These are phyloP conservation scores for Excoecaria agallocha DNA, from an alignment of 345 rosid genomes.

Conservation along the genomic window DNA sequence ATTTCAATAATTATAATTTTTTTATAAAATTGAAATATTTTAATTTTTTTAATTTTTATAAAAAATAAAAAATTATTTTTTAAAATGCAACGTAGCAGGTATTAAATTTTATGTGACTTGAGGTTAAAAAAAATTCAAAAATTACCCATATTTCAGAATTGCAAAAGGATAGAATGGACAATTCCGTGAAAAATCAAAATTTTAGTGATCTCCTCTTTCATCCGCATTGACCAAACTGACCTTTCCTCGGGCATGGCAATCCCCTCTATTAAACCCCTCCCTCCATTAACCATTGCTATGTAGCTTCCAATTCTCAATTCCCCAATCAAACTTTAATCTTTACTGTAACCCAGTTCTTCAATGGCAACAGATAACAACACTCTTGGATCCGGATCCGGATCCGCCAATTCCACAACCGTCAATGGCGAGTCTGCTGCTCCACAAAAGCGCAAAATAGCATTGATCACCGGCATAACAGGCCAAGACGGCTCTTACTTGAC, in stretches of 20 bases:
- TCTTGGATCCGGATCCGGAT: conserved; percentile 38
- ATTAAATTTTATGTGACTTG: too few species aligned
- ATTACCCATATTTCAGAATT: too few species aligned
- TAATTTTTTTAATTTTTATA: too few species aligned
- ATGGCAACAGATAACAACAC: conserved; percentile 29
- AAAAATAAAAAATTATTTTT: too few species aligned
- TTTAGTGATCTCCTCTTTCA: background rate
- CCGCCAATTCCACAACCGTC: conserved; percentile 11
- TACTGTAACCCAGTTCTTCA: background rate
- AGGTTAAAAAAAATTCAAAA: too few species aligned
- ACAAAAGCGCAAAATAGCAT: conserved; percentile 47
- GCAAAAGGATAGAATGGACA: background rate
- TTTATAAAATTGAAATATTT: too few species aligned
- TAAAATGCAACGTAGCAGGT: too few species aligned
- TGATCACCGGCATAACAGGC: conserved; percentile 91
- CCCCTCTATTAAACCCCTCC: conserved; percentile 10
- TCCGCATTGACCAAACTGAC: background rate
- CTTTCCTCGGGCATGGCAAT: background rate
- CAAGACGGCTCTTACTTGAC: conserved; percentile 97
- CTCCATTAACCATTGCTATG: background rate
- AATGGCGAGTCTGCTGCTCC: conserved; percentile 33
- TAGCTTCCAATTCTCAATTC: background rate
- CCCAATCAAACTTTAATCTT: too few species aligned
- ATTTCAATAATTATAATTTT: too few species aligned
- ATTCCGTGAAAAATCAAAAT: background rate